Evolutionary conservation across 495 filamentous ascomycete species (phyloP).

Genomic region (Penicillium coprophilum): DNA sequence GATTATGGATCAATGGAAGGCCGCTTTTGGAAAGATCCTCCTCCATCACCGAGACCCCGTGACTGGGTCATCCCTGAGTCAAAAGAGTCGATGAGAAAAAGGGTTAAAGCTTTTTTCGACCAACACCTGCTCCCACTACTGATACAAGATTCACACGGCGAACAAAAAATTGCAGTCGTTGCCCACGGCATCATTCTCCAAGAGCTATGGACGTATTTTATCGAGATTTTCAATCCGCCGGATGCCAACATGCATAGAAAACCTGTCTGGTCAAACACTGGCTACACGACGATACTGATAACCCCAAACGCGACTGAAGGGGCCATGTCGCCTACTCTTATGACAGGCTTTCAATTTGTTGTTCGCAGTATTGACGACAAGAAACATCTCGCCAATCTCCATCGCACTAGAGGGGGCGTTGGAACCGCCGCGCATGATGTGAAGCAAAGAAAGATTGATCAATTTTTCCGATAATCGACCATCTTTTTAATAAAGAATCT

Average conservation of each 20-base stretch:
- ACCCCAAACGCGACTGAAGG: slow-evolving; percentile 6
- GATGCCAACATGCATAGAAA: slow-evolving; percentile 14
- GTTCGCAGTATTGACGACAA: slow-evolving; percentile 47
- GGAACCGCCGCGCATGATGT: slow-evolving; percentile 72
- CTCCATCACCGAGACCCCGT: not conserved
- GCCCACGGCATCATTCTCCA: slow-evolving; percentile 79
- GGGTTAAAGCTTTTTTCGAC: slow-evolving; percentile 63
- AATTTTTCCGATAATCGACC: slow-evolving; percentile 56
- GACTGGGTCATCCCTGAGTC: slow-evolving; percentile 39
- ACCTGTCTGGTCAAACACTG: slow-evolving; percentile 61
- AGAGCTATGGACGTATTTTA: slow-evolving; percentile 61
- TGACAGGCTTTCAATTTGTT: slow-evolving; percentile 25
- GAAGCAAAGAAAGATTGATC: slow-evolving; percentile 68
- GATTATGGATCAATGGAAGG: slow-evolving; percentile 33
- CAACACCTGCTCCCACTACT: slow-evolving; percentile 58
- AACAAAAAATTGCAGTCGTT: slow-evolving; percentile 60
- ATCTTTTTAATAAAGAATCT: slow-evolving; percentile 18
- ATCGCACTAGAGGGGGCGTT: slow-evolving; percentile 69
- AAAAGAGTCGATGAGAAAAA: slow-evolving; percentile 57
- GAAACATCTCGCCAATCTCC: slow-evolving; percentile 68
- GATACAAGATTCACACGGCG: slow-evolving; percentile 23
- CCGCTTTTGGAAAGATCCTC: not conserved
- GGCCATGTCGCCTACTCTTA: not conserved
- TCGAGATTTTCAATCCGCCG: slow-evolving; percentile 50
- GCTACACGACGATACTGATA: slow-evolving; percentile 56